A percentile compares a stretch with the other conserved stretches of the same genome.
Evolutionary conservation across 495 filamentous ascomycete species (phyloP).

Genomic region (Penicillium parvum): DNA sequence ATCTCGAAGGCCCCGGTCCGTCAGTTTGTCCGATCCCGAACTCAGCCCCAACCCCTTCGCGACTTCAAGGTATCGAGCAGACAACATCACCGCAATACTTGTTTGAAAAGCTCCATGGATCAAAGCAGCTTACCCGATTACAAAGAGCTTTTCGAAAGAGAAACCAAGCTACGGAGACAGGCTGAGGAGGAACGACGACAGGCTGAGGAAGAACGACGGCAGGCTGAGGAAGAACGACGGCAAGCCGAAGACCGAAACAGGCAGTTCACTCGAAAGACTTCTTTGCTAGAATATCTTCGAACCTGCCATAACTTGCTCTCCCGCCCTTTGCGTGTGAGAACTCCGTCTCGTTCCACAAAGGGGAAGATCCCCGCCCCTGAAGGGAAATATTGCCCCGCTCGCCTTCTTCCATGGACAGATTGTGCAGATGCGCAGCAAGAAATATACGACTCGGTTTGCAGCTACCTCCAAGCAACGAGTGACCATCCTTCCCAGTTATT

Average conservation of each 20-base stretch:
- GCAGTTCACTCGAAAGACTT: neutral
- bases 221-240: slow-evolving; percentile 1
- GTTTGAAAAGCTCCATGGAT: slow-evolving; percentile 1
- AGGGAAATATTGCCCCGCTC: slow-evolving; percentile 22
- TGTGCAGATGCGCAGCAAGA: slow-evolving; percentile 19
- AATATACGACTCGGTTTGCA: slow-evolving; percentile 15
- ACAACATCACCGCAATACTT: neutral
- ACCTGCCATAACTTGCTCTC: neutral
- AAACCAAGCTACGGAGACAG: slow-evolving; percentile 2
- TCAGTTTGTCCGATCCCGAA: neutral
- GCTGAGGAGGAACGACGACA: neutral
- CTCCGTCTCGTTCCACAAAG: slow-evolving; percentile 25
- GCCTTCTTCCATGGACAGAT: slow-evolving; percentile 23
- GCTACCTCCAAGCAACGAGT: slow-evolving; percentile 14
- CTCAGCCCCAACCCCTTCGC: neutral
- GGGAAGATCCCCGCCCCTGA: slow-evolving; percentile 17
- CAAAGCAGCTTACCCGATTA: slow-evolving; percentile 5
- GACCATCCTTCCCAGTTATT: slow-evolving; percentile 13
- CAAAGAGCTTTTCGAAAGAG: slow-evolving; percentile 5
- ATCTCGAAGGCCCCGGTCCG: neutral
- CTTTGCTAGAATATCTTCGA: neutral
- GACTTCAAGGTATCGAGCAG: neutral
- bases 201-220: neutral
- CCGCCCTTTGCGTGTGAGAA: slow-evolving; percentile 5
- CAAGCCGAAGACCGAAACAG: neutral